Evolutionary conservation across 805 yeast genomes (phyloP).

Genomic region (Yarrowia sp.): DNA sequence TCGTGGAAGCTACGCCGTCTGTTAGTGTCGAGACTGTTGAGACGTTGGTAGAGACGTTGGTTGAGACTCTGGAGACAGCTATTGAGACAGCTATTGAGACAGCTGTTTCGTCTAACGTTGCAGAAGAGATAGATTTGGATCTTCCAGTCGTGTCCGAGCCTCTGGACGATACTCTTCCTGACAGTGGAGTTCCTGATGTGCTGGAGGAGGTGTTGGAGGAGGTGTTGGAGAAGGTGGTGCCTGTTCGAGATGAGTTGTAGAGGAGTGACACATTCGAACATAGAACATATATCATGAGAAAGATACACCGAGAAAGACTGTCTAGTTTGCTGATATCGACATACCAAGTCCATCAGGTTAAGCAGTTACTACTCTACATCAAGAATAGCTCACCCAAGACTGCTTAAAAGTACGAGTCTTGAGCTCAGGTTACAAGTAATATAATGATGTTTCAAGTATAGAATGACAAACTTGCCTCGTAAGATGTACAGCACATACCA

Average conservation of each 20-base stretch:
- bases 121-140: neutral
- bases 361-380: too few relatives aligned
- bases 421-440: too few relatives aligned
- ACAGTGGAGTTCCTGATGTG: neutral
- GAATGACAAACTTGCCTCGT: too few relatives aligned
- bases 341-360: too few relatives aligned
- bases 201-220: neutral
- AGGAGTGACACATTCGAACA: too few relatives aligned
- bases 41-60: neutral
- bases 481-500: too few relatives aligned
- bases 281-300: too few relatives aligned
- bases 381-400: too few relatives aligned
- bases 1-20: neutral
- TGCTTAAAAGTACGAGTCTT: too few relatives aligned
- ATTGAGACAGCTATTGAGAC: neutral
- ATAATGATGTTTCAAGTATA: too few relatives aligned
- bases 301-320: too few relatives aligned
- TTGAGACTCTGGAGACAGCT: neutral
- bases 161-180: slow-evolving; percentile 10
- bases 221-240: neutral
- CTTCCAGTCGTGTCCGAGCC: slow-evolving; percentile 8
- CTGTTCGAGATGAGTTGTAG: neutral
- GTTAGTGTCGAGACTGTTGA: neutral
- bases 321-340: too few relatives aligned
- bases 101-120: neutral